phyloP scores from a whole-genome alignment of 495 filamentous ascomycete genomes.

The Podospora pseudoanserina region DNA sequence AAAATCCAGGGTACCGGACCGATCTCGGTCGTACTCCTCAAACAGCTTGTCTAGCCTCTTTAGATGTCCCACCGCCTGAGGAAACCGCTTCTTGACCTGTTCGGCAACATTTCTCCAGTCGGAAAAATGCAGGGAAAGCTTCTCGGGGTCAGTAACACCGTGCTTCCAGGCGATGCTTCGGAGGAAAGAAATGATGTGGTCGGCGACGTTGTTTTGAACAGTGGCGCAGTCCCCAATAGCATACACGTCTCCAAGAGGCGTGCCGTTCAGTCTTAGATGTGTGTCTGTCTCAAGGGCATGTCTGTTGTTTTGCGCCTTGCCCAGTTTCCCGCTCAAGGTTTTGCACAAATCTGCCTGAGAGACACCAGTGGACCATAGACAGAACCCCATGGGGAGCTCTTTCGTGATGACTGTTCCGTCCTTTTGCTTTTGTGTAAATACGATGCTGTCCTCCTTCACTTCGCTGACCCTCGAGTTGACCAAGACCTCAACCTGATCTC shows the following conservation, averaged over 20 bases:
- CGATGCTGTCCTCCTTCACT: constrained; percentile 74
- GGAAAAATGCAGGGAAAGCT: constrained; percentile 72
- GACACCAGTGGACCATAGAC: constrained; percentile 97
- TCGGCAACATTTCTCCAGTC: constrained; percentile 85
- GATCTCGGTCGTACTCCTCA: constrained; percentile 85
- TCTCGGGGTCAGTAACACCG: constrained; percentile 73
- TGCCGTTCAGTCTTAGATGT: constrained; percentile 85
- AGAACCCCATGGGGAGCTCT: constrained; percentile 94
- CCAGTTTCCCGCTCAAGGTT: constrained; percentile 66
- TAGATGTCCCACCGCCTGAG: constrained; percentile 87
- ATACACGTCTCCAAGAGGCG: constrained; percentile 93
- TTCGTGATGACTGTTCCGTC: constrained; percentile 74
- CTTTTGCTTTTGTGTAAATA: constrained; percentile 78
- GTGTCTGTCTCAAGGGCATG: constrained; percentile 95
- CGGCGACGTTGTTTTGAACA: constrained; percentile 91
- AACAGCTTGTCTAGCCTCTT: constrained; percentile 87
- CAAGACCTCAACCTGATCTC: constrained; percentile 84
- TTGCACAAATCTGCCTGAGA: constrained; percentile 79
- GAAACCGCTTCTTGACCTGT: constrained; percentile 82
- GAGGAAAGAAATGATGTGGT: constrained; percentile 82
- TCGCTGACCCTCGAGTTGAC: constrained; percentile 91
- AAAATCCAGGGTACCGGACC: constrained; percentile 89
- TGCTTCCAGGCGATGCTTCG: constrained; percentile 89
- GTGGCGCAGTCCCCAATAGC: constrained; percentile 96
- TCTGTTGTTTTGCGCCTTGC: constrained; percentile 72